Evolutionary conservation across 1,139 yeast genomes (phyloP).

Genomic region (Meyerozyma guilliermondii): DNA sequence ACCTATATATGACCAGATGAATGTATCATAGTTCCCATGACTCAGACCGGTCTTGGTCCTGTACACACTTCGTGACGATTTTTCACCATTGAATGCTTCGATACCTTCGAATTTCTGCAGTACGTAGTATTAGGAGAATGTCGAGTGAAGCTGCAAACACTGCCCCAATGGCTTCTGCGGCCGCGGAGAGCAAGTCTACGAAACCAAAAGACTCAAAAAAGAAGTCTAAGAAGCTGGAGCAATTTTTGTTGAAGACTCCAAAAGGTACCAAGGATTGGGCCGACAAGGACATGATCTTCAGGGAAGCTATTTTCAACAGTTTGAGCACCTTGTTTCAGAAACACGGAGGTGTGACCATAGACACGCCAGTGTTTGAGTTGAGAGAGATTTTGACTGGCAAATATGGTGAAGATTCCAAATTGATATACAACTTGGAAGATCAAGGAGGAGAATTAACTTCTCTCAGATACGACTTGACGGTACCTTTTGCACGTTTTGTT

Average conservation of each 20-base stretch:
- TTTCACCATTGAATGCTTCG: background rate
- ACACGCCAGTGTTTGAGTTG: constrained; percentile 94
- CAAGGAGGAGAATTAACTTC: constrained; percentile 98
- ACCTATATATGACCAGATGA: background rate
- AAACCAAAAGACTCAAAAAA: constrained; percentile 18
- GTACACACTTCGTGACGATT: background rate
- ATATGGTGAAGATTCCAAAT: constrained; percentile 96
- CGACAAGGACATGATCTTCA: constrained; percentile 91
- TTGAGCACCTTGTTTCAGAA: constrained; percentile 75
- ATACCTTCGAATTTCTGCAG: background rate
- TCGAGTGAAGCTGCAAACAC: constrained; percentile 19
- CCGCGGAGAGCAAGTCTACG: constrained; percentile 10
- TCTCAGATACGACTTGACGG: constrained; percentile 91
- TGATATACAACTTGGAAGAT: constrained; percentile 91
- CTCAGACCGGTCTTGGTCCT: background rate
- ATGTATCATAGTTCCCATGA: background rate
- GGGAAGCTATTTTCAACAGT: constrained; percentile 78
- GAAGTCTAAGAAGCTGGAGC: constrained; percentile 32
- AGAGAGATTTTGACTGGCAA: constrained; percentile 94
- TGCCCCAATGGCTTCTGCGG: constrained; percentile 8
- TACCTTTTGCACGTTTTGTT: constrained; percentile 94
- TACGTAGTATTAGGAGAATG: constrained; percentile 15
- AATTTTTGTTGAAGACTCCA: constrained; percentile 83
- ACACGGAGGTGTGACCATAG: constrained; percentile 97
- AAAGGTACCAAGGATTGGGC: constrained; percentile 99